A percentile compares a stretch with the other conserved stretches of the same genome.
Evolutionary conservation across 2,329 filamentous ascomycete genomes (phyloP).

Genomic region (Alternaria viburni): DNA sequence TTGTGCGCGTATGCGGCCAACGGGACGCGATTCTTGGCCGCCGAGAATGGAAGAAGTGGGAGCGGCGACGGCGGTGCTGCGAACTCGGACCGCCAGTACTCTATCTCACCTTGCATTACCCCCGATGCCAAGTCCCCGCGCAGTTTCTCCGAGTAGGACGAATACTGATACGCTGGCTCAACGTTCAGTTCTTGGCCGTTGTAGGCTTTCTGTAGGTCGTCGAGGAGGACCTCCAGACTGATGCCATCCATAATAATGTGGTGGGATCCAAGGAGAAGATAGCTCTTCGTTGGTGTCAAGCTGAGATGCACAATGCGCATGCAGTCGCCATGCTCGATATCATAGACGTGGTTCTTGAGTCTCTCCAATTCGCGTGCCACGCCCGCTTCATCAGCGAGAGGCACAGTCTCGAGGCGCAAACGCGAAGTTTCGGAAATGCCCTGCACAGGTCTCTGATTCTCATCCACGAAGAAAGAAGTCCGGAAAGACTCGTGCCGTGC

Average conservation of each 20-base stretch:
- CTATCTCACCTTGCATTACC: background rate
- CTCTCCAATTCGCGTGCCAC: constrained; percentile 23
- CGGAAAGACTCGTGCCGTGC: background rate
- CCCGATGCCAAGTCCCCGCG: background rate
- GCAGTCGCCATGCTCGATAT: constrained; percentile 48
- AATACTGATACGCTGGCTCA: background rate
- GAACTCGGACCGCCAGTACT: background rate
- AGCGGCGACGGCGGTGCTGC: background rate
- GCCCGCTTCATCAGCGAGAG: constrained; percentile 4
- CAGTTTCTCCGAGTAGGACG: background rate
- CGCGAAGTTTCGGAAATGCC: background rate
- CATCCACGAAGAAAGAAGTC: background rate
- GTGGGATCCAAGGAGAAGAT: constrained; percentile 54
- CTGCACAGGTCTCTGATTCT: background rate
- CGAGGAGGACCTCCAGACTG: constrained; percentile 53
- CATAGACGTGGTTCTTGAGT: constrained; percentile 42
- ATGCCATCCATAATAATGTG: constrained; percentile 61
- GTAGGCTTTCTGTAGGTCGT: constrained; percentile 56
- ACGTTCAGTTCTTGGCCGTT: constrained; percentile 27
- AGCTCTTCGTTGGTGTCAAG: constrained; percentile 42
- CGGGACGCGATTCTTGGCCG: background rate
- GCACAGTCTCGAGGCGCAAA: constrained; percentile 28
- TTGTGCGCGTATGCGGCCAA: background rate
- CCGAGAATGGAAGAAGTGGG: background rate
- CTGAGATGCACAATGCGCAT: constrained; percentile 48